A percentile compares a stretch with the other conserved stretches of the same genome.
Evolutionary conservation across 768 basidiomycete genomes (phyloP).

Genomic region (Phaeotremella fagi): DNA sequence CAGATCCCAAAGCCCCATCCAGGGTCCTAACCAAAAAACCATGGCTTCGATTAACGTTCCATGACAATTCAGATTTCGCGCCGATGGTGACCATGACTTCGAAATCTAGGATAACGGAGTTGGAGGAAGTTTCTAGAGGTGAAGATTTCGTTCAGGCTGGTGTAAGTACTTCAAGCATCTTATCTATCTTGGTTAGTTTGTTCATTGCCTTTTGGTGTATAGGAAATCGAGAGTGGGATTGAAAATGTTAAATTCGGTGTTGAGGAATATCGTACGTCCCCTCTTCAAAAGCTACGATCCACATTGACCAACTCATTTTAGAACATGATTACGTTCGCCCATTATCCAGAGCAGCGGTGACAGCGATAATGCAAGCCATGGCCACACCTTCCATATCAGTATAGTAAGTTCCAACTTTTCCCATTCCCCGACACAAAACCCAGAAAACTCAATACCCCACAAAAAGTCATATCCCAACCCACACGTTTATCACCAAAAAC

Average conservation of each 20-base stretch:
- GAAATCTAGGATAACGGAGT: slow-evolving; percentile 16
- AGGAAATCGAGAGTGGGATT: slow-evolving; percentile 41
- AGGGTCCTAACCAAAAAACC: slow-evolving; percentile 32
- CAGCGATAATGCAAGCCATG: slow-evolving; percentile 32
- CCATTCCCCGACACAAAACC: no score
- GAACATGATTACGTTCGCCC: slow-evolving; percentile 43
- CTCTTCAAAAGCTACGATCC: no score
- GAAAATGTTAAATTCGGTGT: slow-evolving; percentile 34
- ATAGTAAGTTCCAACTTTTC: slow-evolving; percentile 28
- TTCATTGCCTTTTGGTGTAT: background rate
- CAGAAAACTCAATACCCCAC: no score
- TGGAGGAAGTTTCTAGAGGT: slow-evolving; percentile 40
- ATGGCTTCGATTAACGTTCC: slow-evolving; percentile 39
- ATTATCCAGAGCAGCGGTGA: slow-evolving; percentile 43
- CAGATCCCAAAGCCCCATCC: slow-evolving; percentile 14
- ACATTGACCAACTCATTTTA: no score
- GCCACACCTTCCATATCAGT: slow-evolving; percentile 40
- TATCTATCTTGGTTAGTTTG: background rate
- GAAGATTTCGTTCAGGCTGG: slow-evolving; percentile 46
- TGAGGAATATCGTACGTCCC: slow-evolving; percentile 40
- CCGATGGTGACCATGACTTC: slow-evolving; percentile 20
- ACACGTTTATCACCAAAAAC: slow-evolving; percentile 37
- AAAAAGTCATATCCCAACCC: slow-evolving; percentile 41
- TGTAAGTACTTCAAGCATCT: slow-evolving; percentile 12
- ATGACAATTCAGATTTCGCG: slow-evolving; percentile 46